A percentile compares a stretch with the other conserved stretches of the same genome.
Conservation (phyloP, 345 rosid species). For the Moricandia arvensis region DNA sequence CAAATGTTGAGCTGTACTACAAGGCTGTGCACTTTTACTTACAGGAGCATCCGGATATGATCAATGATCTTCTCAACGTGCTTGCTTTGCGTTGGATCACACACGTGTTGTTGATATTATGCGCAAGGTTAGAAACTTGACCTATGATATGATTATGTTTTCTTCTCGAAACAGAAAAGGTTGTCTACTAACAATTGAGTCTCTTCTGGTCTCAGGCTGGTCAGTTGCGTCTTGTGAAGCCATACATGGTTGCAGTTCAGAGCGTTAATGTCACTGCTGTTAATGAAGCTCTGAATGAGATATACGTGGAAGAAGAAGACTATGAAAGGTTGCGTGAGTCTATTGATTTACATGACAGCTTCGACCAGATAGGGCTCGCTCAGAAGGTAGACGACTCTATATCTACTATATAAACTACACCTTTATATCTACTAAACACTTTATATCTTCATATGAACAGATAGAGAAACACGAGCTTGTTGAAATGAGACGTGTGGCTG, state of each 20-base stretch:
- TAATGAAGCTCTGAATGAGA: slow-evolving; percentile 90
- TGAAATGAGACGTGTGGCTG: slow-evolving; percentile 99
- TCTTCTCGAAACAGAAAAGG: too few relatives aligned
- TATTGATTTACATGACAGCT: slow-evolving; percentile 85
- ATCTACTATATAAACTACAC: background rate
- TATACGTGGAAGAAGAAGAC: slow-evolving; percentile 93
- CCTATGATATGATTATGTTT: background rate
- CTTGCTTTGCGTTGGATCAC: slow-evolving; percentile 94
- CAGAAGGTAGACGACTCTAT: slow-evolving; percentile 56
- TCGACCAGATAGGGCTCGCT: slow-evolving; percentile 90
- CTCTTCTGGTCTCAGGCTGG: slow-evolving; percentile 65
- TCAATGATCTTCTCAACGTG: slow-evolving; percentile 91
- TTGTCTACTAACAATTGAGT: too few relatives aligned
- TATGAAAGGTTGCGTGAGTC: slow-evolving; percentile 93
- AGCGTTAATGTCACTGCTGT: slow-evolving; percentile 93
- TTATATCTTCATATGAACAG: slow-evolving; percentile 40
- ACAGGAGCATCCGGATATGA: slow-evolving; percentile 95
- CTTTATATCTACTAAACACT: background rate
- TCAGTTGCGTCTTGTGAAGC: slow-evolving; percentile 88
- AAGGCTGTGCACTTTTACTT: slow-evolving; percentile 98
- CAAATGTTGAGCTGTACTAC: slow-evolving; percentile 89
- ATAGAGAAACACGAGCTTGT: slow-evolving; percentile 98
- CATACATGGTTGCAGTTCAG: slow-evolving; percentile 96
- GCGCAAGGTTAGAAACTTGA: slow-evolving; percentile 67
- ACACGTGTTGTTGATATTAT: slow-evolving; percentile 96